Conservation (phyloP, 2,329 filamentous ascomycete species). For the Exophiala viscosa region DNA sequence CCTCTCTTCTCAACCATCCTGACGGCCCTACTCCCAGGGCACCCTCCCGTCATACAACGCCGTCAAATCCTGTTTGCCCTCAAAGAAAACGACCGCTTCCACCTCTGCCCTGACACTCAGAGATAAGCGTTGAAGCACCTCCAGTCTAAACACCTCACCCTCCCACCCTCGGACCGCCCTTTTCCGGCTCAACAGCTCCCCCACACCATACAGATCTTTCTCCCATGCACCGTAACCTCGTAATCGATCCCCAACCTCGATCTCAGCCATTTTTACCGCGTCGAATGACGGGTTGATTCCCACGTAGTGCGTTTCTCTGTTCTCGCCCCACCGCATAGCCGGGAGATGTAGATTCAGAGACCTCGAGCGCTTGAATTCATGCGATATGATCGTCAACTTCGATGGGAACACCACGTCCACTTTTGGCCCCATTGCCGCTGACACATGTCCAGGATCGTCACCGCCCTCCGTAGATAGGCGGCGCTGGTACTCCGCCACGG, state of each 20-base stretch:
- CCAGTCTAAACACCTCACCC: constrained; percentile 7
- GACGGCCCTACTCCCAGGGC: no score
- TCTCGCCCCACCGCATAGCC: constrained; percentile 54
- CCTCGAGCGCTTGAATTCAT: constrained; percentile 64
- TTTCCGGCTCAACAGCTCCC: constrained; percentile 34
- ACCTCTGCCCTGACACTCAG: no score
- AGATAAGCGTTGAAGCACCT: background rate
- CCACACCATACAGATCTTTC: constrained; percentile 39
- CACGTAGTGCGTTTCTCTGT: constrained; percentile 47
- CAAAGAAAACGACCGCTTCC: no score
- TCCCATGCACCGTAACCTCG: constrained; percentile 40
- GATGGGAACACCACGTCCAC: constrained; percentile 50
- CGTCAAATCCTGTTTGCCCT: no score
- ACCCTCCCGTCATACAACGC: no score
- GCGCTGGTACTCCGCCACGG: constrained; percentile 6
- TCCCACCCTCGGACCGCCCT: constrained; percentile 39
- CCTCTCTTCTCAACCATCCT: no score
- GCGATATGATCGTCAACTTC: constrained; percentile 61
- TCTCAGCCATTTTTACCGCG: constrained; percentile 30
- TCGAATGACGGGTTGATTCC: constrained; percentile 61
- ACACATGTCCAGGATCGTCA: background rate
- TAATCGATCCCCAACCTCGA: constrained; percentile 22
- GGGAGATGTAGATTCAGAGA: constrained; percentile 62
- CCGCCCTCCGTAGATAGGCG: background rate
- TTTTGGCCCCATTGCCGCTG: background rate